Percentiles rank a stretch among this genome's conserved stretches.
Conservation (phyloP, 345 rosid species). For the Heritiera littoralis region DNA sequence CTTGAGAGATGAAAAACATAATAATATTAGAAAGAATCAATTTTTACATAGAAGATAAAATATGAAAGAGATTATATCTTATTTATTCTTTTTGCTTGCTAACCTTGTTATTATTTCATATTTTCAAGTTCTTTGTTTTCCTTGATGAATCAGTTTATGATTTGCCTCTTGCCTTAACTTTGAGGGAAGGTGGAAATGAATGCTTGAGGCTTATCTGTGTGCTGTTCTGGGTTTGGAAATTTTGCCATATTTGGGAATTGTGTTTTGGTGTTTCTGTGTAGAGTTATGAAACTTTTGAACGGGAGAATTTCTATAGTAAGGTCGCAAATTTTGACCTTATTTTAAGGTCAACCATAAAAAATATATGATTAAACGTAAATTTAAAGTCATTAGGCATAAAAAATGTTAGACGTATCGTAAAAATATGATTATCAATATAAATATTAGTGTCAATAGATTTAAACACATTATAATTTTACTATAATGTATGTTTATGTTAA, state of each 20-base stretch:
- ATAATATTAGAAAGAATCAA: background rate
- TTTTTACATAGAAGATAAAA: background rate
- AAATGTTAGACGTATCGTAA: too few species aligned
- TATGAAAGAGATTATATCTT: background rate
- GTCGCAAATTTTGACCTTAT: too few species aligned
- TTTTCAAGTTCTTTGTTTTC: background rate
- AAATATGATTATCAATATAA: too few species aligned
- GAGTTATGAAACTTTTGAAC: background rate
- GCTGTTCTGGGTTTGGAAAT: background rate
- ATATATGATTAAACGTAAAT: too few species aligned
- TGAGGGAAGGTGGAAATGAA: background rate
- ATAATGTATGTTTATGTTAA: too few species aligned
- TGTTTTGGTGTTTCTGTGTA: background rate
- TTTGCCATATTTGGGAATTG: background rate
- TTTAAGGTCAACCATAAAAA: too few species aligned
- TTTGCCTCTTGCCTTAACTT: background rate
- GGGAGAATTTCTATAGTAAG: too few species aligned
- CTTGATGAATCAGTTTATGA: background rate
- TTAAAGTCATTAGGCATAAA: too few species aligned
- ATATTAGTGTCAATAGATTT: too few species aligned
- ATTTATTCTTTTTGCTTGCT: background rate
- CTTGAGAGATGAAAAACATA: background rate
- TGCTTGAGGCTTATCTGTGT: background rate
- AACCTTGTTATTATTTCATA: background rate
- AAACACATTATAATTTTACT: too few species aligned